A percentile compares a stretch with the other conserved stretches of the same genome.
These are phyloP conservation scores for Colletotrichum sp. DNA, from an alignment of 2,329 filamentous ascomycete genomes.

Conservation along the genomic window DNA sequence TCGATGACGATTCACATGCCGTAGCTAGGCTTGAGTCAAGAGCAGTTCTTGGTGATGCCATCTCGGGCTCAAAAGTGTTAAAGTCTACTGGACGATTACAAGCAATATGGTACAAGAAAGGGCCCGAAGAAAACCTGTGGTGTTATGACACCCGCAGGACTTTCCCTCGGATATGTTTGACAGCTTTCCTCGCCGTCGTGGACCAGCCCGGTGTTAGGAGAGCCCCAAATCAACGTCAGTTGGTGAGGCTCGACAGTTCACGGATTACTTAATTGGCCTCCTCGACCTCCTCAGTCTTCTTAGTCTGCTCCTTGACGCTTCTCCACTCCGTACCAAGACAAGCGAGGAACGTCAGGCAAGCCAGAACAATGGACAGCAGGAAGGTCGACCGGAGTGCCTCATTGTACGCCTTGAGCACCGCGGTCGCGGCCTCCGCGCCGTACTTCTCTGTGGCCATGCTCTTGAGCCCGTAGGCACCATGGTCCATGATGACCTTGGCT, in stretches of 20 bases:
- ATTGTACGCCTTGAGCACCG: too few relatives aligned
- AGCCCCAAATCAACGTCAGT: background rate
- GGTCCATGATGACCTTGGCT: too few relatives aligned
- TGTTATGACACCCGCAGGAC: background rate
- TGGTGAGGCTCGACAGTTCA: background rate
- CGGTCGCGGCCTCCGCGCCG: too few relatives aligned
- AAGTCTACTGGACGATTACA: background rate
- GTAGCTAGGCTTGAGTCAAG: too few relatives aligned
- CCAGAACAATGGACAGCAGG: too few relatives aligned
- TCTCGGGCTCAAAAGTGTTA: background rate
- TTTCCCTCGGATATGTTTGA: background rate
- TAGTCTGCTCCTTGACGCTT: background rate
- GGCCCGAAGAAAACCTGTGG: background rate
- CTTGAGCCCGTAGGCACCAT: too few relatives aligned
- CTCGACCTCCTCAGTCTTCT: too few relatives aligned
- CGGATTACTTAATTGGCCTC: background rate
- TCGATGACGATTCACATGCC: background rate
- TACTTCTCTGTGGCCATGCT: too few relatives aligned
- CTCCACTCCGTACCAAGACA: background rate
- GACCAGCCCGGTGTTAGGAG: background rate
- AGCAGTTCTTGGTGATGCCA: background rate
- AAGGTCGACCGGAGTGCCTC: too few relatives aligned
- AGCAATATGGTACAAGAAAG: background rate
- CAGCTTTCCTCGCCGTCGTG: background rate
- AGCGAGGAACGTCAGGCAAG: too few relatives aligned